phyloP scores from a whole-genome alignment of 352 stramenopile genomes.

The Plasmopara viticola region DNA sequence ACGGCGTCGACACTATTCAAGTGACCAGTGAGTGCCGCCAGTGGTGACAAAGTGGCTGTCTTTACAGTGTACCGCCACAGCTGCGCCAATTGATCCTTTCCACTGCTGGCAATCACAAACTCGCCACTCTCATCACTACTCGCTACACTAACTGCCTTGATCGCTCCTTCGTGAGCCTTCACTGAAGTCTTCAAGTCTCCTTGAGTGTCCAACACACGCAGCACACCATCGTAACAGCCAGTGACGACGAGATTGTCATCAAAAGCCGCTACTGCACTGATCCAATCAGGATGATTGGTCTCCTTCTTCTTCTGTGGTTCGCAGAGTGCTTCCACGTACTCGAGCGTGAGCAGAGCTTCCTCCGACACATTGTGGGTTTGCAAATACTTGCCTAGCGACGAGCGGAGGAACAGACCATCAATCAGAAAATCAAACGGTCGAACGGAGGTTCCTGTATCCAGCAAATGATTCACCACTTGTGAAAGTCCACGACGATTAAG shows the following conservation, averaged over 20 bases:
- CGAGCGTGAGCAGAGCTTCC: constrained; percentile 79
- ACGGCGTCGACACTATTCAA: constrained; percentile 79
- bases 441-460: constrained; percentile 38
- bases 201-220: constrained; percentile 68
- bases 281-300: constrained; percentile 80
- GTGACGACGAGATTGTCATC: constrained; percentile 55
- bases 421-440: constrained; percentile 86
- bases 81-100: constrained; percentile 72
- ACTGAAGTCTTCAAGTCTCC: constrained; percentile 47
- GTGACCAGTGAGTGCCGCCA: constrained; percentile 61
- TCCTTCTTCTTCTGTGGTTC: constrained; percentile 62
- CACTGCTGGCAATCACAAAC: constrained; percentile 64
- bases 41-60: constrained; percentile 33
- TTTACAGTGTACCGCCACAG: constrained; percentile 48
- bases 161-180: constrained; percentile 72
- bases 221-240: constrained; percentile 80
- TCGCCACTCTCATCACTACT: constrained; percentile 23
- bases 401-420: constrained; percentile 66
- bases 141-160: constrained; percentile 53
- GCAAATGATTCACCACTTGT: constrained; percentile 86
- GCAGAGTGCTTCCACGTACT: constrained; percentile 82
- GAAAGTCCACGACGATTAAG: constrained; percentile 78
- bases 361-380: constrained; percentile 55
- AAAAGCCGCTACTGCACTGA: constrained; percentile 58
- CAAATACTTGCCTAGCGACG: constrained; percentile 75